phyloP scores from a whole-genome alignment of 305 asterid species.

The Euphrasia arctica region DNA sequence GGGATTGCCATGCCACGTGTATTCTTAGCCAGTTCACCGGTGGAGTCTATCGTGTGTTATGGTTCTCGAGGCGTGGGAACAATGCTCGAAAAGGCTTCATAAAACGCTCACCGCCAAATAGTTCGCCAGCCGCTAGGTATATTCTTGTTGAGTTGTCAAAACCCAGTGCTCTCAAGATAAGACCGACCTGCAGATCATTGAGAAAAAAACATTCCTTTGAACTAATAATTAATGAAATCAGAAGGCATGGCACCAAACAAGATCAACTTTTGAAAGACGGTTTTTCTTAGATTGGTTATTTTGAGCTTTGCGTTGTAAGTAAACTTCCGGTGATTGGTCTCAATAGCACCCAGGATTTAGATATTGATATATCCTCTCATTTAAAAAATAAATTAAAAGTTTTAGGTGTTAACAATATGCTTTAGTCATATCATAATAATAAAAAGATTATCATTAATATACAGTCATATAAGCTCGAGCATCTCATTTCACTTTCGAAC shows the following conservation, averaged over 20 bases:
- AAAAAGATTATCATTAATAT: conserved; percentile 6
- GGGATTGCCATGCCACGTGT: conserved; percentile 37
- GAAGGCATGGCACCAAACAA: too few relatives aligned
- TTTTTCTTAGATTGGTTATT: neutral
- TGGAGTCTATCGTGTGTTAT: conserved; percentile 60
- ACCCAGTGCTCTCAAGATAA: too few relatives aligned
- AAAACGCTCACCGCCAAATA: too few relatives aligned
- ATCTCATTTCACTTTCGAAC: neutral
- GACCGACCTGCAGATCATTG: too few relatives aligned
- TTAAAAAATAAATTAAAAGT: neutral
- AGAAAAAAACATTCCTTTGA: too few relatives aligned
- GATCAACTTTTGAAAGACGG: too few relatives aligned
- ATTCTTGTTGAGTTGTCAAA: too few relatives aligned
- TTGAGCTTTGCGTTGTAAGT: conserved; percentile 1
- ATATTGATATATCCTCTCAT: neutral
- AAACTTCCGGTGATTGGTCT: neutral
- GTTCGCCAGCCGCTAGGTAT: too few relatives aligned
- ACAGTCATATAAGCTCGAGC: neutral
- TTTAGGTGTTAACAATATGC: neutral
- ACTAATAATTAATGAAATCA: too few relatives aligned
- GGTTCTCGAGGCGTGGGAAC: conserved; percentile 89
- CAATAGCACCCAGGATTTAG: neutral
- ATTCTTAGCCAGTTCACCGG: conserved; percentile 75
- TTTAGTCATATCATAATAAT: neutral
- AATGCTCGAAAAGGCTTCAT: conserved; percentile 53